Conservation (phyloP, 495 filamentous ascomycete genomes). For the Lindgomyces ingoldianus region DNA sequence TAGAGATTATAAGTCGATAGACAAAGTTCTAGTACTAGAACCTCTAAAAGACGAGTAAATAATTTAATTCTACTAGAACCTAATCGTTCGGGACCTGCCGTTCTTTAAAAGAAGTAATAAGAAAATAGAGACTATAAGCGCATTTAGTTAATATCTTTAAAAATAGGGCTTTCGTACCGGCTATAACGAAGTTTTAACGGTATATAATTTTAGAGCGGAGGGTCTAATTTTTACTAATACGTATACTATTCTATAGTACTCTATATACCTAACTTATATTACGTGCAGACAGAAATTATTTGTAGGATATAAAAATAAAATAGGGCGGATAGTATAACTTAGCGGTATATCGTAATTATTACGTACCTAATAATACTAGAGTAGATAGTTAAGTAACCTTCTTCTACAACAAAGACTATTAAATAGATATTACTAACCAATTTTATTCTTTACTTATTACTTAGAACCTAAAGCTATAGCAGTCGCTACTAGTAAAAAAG, state of each 20-base stretch:
- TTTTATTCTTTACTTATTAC: too few relatives aligned
- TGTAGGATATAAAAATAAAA: conserved; percentile 35
- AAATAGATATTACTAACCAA: conserved; percentile 29
- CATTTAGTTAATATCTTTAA: too few relatives aligned
- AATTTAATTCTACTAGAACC: conserved; percentile 20
- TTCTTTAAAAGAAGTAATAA: conserved; percentile 22
- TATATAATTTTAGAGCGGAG: too few relatives aligned
- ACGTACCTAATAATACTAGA: conserved; percentile 33
- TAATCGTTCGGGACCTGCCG: conserved; percentile 11
- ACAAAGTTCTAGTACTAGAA: conserved; percentile 31
- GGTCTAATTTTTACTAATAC: too few relatives aligned
- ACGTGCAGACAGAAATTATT: too few relatives aligned
- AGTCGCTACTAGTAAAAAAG: conserved; percentile 35
- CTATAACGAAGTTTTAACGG: too few relatives aligned
- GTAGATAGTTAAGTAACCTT: conserved; percentile 30
- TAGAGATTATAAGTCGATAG: conserved; percentile 30
- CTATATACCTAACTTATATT: too few relatives aligned
- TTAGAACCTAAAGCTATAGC: conserved; percentile 39
- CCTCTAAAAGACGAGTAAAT: conserved; percentile 30
- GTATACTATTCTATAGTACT: too few relatives aligned
- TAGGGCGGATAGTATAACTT: conserved; percentile 29
- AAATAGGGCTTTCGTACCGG: too few relatives aligned
- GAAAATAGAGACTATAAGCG: conserved; percentile 16
- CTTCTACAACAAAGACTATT: conserved; percentile 28
- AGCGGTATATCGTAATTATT: conserved; percentile 30